Evolutionary conservation across 495 filamentous ascomycete species (phyloP).

Genomic region (Bryoglossum gracile): DNA sequence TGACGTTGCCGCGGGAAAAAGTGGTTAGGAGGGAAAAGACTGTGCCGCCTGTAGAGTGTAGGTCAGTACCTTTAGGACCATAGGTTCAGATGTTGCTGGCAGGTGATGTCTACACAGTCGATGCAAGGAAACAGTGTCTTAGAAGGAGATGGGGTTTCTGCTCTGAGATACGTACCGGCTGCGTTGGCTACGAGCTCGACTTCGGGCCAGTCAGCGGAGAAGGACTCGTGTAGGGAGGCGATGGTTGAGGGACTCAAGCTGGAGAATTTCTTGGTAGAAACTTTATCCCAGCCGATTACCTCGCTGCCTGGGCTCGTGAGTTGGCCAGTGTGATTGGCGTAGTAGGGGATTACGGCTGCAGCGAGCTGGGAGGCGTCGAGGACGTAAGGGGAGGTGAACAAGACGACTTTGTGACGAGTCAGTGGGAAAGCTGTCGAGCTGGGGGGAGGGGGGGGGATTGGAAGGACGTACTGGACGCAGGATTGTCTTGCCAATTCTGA

Average conservation of each 20-base stretch:
- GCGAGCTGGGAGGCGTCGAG: background rate
- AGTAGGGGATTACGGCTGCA: background rate
- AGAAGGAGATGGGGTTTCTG: background rate
- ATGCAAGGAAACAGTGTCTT: background rate
- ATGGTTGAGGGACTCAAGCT: background rate
- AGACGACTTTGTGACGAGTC: background rate
- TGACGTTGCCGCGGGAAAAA: constrained; percentile 48
- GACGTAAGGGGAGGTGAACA: background rate
- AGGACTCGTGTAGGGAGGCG: constrained; percentile 11
- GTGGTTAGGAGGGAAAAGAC: constrained; percentile 36
- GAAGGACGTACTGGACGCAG: background rate
- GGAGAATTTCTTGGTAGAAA: background rate
- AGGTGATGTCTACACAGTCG: background rate
- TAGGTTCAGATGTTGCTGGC: background rate
- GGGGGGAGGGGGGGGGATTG: background rate
- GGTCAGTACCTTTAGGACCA: too few relatives aligned
- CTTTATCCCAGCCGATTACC: background rate
- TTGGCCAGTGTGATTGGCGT: background rate
- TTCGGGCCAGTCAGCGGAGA: constrained; percentile 52
- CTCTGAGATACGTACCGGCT: constrained; percentile 26
- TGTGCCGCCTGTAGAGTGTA: constrained; percentile 35
- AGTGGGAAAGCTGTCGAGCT: background rate
- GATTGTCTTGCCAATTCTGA: constrained; percentile 54
- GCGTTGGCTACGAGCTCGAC: constrained; percentile 29
- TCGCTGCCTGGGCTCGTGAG: background rate